Base-by-base conservation (phyloP, 1,284 basidiomycete species). In the Polyporus tsugae region DNA sequence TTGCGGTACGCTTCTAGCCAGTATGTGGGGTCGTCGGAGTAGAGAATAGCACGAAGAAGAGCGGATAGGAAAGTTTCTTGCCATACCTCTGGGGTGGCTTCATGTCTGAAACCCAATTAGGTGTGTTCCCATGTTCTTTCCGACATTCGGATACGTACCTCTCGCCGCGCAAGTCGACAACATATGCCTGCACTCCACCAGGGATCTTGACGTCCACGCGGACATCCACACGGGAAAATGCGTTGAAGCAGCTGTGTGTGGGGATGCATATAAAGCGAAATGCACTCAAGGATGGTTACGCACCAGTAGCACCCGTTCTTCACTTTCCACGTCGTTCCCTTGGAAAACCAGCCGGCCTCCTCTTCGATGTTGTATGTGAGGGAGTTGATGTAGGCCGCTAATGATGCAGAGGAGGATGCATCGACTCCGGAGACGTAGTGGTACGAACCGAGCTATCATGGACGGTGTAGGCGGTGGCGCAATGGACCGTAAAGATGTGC, bases 131-230 rank as follows among this genome's bases (percentile, higher is more conserved):
- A 22, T 33, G 38, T 25, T 17, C 7, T 29, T 7, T 6, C 10
- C 6, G 25, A 46, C 22, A 42, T 38, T 17, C 33, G 4, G 19
- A 36, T 11, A 82, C 89, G 73, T 75, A 95, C 95, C 94, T 85
- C 79, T 99, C 97, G 29, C 98, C 97, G 33, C 97, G 90, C 64
- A 98, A 81, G 80, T 99, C 98, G 33, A 99, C 91, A 36, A 95
- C 92, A 79, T 98, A 99, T 9, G 97, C 95, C 75, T 94, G 91
- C 2, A 99, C 98, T 33, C 97, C 97, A 53, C 97, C 97, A 0
- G 98, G 98, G 63, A 99, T 99, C 81, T 97, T 97, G 67, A 99
- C 98, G 73, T 99, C 97, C 7, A 99, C 97, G 53, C 97, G 90
- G 33, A 99, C 91, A 77, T 99, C 98, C 46, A 99, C 95, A 25